Evolutionary conservation across 176 grass and related monocot species (phyloP).

Genomic region (Typha latifolia): DNA sequence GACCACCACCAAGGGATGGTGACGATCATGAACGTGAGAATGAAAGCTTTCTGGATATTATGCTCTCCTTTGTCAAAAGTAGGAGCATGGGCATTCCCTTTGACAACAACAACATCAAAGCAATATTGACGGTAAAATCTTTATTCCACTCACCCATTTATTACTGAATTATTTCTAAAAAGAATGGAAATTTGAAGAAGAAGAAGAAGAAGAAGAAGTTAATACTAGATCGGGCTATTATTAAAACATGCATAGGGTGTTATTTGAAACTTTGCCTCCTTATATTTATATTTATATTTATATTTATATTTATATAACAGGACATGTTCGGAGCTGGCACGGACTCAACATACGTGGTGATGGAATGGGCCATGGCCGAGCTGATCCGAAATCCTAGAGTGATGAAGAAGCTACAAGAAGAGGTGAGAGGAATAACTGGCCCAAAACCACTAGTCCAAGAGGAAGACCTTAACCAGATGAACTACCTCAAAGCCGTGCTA

Average conservation of each 20-base stretch:
- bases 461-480: conserved; percentile 21
- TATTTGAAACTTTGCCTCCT: no score
- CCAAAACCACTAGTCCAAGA: conserved; percentile 19
- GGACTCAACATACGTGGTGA: conserved; percentile 16
- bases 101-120: not conserved
- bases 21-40: not conserved
- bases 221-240: no score
- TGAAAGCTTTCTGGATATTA: not conserved
- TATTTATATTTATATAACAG: not conserved
- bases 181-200: no score
- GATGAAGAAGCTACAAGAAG: conserved; percentile 36
- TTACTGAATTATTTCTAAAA: no score
- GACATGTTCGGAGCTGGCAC: conserved; percentile 35
- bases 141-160: no score
- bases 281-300: no score
- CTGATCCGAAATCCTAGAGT: conserved; percentile 29
- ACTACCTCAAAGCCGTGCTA: conserved; percentile 39
- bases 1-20: not conserved
- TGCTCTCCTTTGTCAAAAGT: not conserved
- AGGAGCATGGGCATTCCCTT: not conserved
- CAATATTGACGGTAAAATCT: not conserved
- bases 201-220: no score
- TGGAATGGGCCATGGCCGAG: conserved; percentile 65
- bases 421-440: conserved; percentile 20
- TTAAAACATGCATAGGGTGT: no score